A percentile compares a stretch with the other conserved stretches of the same genome.
These are phyloP conservation scores for Ceratocystis huliohia DNA, from an alignment of 2,329 filamentous ascomycete species.

Conservation along the genomic window DNA sequence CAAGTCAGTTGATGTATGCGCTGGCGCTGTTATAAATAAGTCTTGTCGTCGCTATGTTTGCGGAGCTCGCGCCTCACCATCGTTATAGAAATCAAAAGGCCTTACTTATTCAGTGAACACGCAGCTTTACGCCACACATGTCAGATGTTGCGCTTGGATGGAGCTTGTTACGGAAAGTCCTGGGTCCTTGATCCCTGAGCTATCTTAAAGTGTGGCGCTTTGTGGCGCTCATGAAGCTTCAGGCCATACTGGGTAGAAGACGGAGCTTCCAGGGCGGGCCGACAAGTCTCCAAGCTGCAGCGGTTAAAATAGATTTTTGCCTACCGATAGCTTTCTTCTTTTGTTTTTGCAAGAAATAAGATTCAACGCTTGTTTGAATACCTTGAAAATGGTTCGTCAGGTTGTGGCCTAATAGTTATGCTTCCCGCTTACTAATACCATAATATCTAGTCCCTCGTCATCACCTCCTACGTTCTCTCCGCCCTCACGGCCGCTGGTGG, in stretches of 20 bases:
- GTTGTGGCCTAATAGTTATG: not conserved
- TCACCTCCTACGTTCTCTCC: conserved; percentile 65
- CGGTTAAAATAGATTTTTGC: not conserved
- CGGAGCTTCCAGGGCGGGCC: not conserved
- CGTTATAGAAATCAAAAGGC: not conserved
- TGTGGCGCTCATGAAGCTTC: conserved; percentile 2
- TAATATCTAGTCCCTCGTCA: conserved; percentile 24
- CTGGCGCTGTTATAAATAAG: conserved; percentile 4
- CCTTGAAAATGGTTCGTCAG: conserved; percentile 12
- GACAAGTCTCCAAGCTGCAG: not conserved
- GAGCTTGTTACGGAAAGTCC: not conserved
- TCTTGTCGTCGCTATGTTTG: not conserved
- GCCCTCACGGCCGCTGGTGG: conserved; percentile 76
- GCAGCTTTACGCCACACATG: conserved; percentile 21
- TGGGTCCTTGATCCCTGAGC: not conserved
- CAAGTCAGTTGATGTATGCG: not conserved
- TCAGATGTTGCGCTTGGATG: conserved; percentile 15
- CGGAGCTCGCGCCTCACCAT: not conserved
- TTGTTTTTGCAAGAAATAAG: not conserved
- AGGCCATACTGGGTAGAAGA: not conserved
- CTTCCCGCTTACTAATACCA: conserved; percentile 9
- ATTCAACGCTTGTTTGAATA: not conserved
- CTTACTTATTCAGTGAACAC: conserved; percentile 17
- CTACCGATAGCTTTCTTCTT: not conserved
- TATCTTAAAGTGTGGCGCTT: conserved; percentile 8